Evolutionary conservation across 108 stramenopile species (phyloP).

Genomic region (Nannochloropsis granulata): DNA sequence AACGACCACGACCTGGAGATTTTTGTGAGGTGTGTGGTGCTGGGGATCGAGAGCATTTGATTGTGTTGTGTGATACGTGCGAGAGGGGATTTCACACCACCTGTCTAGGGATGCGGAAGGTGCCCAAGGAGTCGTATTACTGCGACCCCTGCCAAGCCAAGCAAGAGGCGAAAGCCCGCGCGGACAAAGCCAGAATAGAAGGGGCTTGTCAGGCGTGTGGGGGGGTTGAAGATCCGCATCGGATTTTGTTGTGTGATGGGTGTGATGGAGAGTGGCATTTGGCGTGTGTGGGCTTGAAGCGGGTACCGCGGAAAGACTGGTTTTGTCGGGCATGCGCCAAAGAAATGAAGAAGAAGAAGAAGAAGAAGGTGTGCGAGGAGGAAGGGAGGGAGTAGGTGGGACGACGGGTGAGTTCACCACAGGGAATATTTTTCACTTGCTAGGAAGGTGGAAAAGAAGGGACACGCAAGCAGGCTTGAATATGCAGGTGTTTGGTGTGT

Average conservation of each 20-base stretch:
- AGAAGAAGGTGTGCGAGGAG: no score
- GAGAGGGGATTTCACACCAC: not conserved
- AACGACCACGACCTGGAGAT: not conserved
- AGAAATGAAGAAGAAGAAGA: no score
- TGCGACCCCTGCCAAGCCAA: not conserved
- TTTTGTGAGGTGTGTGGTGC: not conserved
- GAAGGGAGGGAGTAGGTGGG: no score
- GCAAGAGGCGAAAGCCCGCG: not conserved
- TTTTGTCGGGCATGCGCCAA: not conserved
- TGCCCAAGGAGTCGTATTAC: not conserved
- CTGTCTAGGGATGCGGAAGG: not conserved
- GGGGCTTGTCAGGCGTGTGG: not conserved
- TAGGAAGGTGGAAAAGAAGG: no score
- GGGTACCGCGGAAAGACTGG: not conserved
- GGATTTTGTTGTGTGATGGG: not conserved
- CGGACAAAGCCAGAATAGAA: not conserved
- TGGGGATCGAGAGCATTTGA: not conserved
- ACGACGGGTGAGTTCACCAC: no score
- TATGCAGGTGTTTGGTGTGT: no score
- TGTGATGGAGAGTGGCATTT: not conserved
- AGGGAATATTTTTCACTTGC: no score
- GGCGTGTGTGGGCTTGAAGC: not conserved
- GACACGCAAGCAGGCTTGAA: no score
- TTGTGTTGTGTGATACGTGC: not conserved
- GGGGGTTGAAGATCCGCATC: not conserved